Conservation (phyloP, 2,329 filamentous ascomycete species). For the Zopfia rhizophila region DNA sequence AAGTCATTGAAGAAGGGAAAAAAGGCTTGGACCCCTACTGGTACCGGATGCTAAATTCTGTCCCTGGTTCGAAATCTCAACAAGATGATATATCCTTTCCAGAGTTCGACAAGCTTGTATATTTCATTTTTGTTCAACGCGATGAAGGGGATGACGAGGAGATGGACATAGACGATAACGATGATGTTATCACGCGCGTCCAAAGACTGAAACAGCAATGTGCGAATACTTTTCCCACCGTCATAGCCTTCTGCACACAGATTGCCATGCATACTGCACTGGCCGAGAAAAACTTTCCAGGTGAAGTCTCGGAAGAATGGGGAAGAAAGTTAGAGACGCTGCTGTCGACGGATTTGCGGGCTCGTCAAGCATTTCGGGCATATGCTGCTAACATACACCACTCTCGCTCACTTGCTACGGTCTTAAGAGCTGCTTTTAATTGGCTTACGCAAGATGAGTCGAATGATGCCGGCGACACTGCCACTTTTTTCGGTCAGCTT, state of each 20-base stretch:
- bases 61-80: slow-evolving; percentile 35
- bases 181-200: slow-evolving; percentile 37
- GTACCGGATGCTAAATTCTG: slow-evolving; percentile 69
- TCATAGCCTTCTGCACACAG: slow-evolving; percentile 74
- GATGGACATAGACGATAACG: slow-evolving; percentile 43
- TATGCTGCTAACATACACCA: slow-evolving; percentile 55
- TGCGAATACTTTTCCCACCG: slow-evolving; percentile 70
- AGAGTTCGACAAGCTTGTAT: slow-evolving; percentile 56
- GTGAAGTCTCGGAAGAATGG: slow-evolving; percentile 82
- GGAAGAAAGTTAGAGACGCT: slow-evolving; percentile 79
- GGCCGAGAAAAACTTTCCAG: slow-evolving; percentile 51
- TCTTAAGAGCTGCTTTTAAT: slow-evolving; percentile 59
- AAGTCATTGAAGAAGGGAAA: slow-evolving; percentile 88
- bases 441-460: slow-evolving; percentile 54
- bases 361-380: slow-evolving; percentile 67
- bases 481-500: slow-evolving; percentile 64
- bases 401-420: slow-evolving; percentile 49
- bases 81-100: slow-evolving; percentile 47
- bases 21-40: slow-evolving; percentile 86
- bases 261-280: slow-evolving; percentile 70
- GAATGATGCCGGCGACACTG: slow-evolving; percentile 57
- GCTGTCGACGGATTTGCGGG: slow-evolving; percentile 74
- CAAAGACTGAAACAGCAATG: slow-evolving; percentile 46
- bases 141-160: slow-evolving; percentile 46
- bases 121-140: slow-evolving; percentile 56